These are phyloP conservation scores for Rhizophlyctis rosea DNA, from an alignment of 192 early-diverging fungal genomes.

Conservation along the genomic window DNA sequence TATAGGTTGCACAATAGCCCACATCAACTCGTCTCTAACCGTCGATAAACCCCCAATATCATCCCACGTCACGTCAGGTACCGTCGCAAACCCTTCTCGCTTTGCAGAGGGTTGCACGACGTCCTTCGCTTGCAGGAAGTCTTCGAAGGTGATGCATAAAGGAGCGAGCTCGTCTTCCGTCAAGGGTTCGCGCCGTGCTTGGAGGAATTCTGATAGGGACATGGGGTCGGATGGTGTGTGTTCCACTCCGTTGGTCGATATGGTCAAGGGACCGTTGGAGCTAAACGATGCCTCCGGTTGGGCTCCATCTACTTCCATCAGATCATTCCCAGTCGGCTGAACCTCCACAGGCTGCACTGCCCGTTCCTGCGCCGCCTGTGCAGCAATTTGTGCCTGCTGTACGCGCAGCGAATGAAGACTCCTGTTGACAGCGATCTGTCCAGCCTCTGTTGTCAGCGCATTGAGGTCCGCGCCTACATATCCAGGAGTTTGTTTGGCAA, in stretches of 20 bases:
- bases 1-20: constrained; percentile 96
- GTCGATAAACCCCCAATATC: constrained; percentile 87
- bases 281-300: background rate
- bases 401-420: constrained; percentile 41
- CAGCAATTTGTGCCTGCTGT: constrained; percentile 6
- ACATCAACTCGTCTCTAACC: constrained; percentile 89
- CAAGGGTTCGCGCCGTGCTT: constrained; percentile 67
- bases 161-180: constrained; percentile 78
- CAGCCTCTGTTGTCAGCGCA: constrained; percentile 85
- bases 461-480: constrained; percentile 98
- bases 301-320: background rate
- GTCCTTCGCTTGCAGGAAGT: constrained; percentile 80
- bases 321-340: background rate
- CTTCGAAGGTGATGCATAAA: constrained; percentile 75
- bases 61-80: constrained; percentile 93
- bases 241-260: constrained; percentile 23
- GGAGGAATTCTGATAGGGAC: constrained; percentile 73
- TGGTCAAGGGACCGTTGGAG: background rate
- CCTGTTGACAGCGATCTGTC: constrained; percentile 86
- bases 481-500: constrained; percentile 92
- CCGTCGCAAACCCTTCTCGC: constrained; percentile 97
- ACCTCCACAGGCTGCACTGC: constrained; percentile 28
- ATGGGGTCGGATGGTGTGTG: constrained; percentile 10
- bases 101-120: constrained; percentile 96
- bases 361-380: background rate